Base-by-base conservation (phyloP, 371 early-diverging fungal species). In the Apophysomyces variabilis region DNA sequence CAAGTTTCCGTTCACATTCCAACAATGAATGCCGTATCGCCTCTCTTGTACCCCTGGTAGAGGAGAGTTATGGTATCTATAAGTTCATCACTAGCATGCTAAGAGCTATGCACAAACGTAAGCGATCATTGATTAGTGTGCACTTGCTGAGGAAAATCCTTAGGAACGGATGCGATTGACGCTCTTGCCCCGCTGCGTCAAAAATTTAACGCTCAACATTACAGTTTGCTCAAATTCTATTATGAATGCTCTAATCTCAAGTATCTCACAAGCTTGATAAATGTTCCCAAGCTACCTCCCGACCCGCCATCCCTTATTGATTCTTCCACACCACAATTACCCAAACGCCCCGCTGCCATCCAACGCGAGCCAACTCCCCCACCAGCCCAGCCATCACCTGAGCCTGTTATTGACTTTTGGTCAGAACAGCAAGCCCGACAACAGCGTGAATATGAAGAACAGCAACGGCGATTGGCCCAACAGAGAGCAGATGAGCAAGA, bases 1-100 rank as follows among this genome's bases (percentile, higher is more conserved):
- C 77, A 38, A 89, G 90, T 72, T 92, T 98, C 77, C 90, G 93
- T 41, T 87, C 90, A 14, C 85, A 88, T 3, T 91, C 94, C 61
- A 92, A 92, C 74, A 96, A 97, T 65, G 98, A 98, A 75, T 96
- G 96, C 72, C 91, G 95, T 38, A 96, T 98, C 68, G 89, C 96
- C 16, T 91, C 97, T 16, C 86, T 99, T 54, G 96, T 99, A 16
- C 99, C 99, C 16, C 84, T 99, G 58, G 95, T 99, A 5, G 98
- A 99, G 74, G 99, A 99, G 71, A 91, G 90, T 66, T 91, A 95
- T 70, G 96, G 93, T 41, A 96, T 99, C 62, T 99, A 99, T 82
- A 93, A 92, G 73, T 98, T 98, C 76, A 85, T 94, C 41, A 93
- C 93, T 26, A 91, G 89, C 73, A 98, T 99, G 98, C 77, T 99